Evolutionary conservation across 192 early-diverging fungal species (phyloP), one percentile per base, ranked within the genome.

Genomic region (Spinellus fusiger): DNA sequence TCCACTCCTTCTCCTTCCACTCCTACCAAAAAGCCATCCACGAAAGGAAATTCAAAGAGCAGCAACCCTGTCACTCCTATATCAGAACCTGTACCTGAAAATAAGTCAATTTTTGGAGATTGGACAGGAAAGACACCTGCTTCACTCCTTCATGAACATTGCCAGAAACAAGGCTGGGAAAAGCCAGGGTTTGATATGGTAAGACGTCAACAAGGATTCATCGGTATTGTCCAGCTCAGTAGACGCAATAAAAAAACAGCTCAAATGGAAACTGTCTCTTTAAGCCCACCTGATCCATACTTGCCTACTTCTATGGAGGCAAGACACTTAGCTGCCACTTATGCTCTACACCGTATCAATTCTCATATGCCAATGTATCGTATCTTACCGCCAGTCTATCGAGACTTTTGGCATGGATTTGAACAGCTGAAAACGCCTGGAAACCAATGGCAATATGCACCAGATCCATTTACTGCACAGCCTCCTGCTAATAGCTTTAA

Each of bases 71-170:
- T 35, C 52, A 59, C 47, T 46, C 9, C 38, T 38, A 13, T 29
- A 33, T 20, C 38, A 54, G 58, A 59, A 50, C 51, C n/a, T 26
- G 34, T 44, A 1, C 23, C 46, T 25, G 62, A 64, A 33, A 58
- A 65, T 6, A 60, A 47, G 9, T 71, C 69, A 3, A 54, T 81
- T 23, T 93, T 93, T 69, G 85, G 81, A 25, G 81, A 80, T 26
- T 92, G 90, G 93, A 94, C 90, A 0, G 93, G 93, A 38, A 95
- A 95, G 58, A 90, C 89, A 0, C 92, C 93, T 0, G 77, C 84
- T 3, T 80, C 81, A 3, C 68, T 93, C 3, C 75, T 95, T 2
- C 78, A 91, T 67, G 93, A 93, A 61, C 84, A 86, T 51, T 86
- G 86, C 67, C 92, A 88, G 54, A 85, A 82, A 60, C 66, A 73